These are phyloP conservation scores for Centrapalus pauciflorus DNA, from an alignment of 129 eudicot species.

Conservation along the genomic window DNA sequence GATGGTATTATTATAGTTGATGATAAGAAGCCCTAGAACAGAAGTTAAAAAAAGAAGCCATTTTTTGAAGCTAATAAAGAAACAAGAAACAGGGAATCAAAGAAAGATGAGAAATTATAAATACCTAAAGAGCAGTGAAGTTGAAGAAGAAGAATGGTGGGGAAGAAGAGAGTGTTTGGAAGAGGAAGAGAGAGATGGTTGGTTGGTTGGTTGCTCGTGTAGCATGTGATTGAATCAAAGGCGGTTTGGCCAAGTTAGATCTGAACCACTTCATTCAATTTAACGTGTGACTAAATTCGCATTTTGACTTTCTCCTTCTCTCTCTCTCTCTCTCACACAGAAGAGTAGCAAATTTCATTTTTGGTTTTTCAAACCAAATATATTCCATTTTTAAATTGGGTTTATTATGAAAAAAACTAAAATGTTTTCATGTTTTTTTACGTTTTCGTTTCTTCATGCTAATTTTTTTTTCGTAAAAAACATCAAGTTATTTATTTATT, in stretches of 20 bases:
- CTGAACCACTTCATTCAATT: not conserved
- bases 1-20: not conserved
- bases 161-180: not conserved
- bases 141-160: not conserved
- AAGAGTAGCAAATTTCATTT: too few relatives aligned
- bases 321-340: too few relatives aligned
- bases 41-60: slow-evolving; percentile 7
- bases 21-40: slow-evolving; percentile 19
- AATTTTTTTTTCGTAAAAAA: too few relatives aligned
- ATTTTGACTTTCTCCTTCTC: too few relatives aligned
- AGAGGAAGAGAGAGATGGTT: not conserved
- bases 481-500: too few relatives aligned
- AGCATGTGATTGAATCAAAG: slow-evolving; percentile 37
- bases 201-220: slow-evolving; percentile 21
- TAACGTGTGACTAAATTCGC: slow-evolving; percentile 21
- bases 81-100: not conserved
- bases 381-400: too few relatives aligned
- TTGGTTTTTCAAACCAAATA: too few relatives aligned
- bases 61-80: not conserved
- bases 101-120: not conserved
- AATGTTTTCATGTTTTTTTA: too few relatives aligned
- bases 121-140: slow-evolving; percentile 19
- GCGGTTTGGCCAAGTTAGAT: slow-evolving; percentile 21
- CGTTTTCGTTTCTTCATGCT: too few relatives aligned
- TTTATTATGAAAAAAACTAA: too few relatives aligned